Evolutionary conservation across 169 alveolate genomes (phyloP).

Genomic region (Plasmodium sp.): DNA sequence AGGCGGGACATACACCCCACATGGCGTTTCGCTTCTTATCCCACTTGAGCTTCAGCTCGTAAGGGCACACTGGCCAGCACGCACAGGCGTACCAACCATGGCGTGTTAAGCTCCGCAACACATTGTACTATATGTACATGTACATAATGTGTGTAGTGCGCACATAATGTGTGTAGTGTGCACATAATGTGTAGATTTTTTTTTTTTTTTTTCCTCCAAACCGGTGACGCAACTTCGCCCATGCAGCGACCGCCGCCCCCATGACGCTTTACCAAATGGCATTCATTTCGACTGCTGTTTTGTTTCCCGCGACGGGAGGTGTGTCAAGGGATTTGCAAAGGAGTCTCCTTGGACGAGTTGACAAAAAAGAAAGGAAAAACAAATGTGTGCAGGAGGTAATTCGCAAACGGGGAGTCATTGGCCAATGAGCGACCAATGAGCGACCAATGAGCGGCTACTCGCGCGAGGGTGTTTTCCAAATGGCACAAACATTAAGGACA

Average conservation of each 20-base stretch:
- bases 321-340: background rate
- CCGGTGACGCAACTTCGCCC: background rate
- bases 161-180: background rate
- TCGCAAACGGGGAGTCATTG: background rate
- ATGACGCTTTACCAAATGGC: background rate
- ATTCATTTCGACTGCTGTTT: background rate
- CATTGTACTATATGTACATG: background rate
- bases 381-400: background rate
- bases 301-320: background rate
- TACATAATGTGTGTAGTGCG: background rate
- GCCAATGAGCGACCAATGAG: background rate
- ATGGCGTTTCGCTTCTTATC: background rate
- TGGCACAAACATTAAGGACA: background rate
- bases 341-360: background rate
- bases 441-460: background rate
- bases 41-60: background rate
- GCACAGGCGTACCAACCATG: background rate
- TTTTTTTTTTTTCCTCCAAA: no score
- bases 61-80: background rate
- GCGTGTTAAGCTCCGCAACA: background rate
- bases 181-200: background rate
- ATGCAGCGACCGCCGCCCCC: background rate
- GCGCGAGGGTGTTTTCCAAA: background rate
- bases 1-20: background rate
- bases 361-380: background rate